These are phyloP conservation scores for Umbelopsis sp. DNA, from an alignment of 192 early-diverging fungal species.

Conservation along the genomic window DNA sequence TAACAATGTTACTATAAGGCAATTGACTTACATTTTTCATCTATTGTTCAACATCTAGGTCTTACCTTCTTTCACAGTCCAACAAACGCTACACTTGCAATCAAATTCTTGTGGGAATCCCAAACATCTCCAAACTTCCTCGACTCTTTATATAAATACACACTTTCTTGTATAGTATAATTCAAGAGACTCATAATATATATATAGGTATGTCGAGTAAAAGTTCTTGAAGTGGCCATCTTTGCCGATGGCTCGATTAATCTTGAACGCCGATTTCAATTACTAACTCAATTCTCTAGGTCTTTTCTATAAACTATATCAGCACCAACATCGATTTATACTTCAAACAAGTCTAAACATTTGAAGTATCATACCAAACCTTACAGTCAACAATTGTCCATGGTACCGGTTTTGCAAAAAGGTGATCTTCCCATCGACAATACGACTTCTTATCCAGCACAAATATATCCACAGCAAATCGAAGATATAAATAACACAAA, in stretches of 20 bases:
- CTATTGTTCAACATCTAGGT: neutral
- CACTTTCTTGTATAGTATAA: too few relatives aligned
- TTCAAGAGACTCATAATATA: too few relatives aligned
- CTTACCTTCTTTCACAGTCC: neutral
- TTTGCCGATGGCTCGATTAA: too few relatives aligned
- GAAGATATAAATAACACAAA: constrained; percentile 9
- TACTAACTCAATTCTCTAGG: too few relatives aligned
- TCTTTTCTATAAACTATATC: too few relatives aligned
- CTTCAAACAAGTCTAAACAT: neutral
- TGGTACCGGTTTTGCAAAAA: constrained; percentile 17
- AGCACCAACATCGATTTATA: neutral
- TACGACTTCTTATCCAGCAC: neutral
- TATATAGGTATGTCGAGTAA: too few relatives aligned
- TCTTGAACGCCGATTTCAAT: too few relatives aligned
- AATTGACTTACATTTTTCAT: neutral
- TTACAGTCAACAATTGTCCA: neutral
- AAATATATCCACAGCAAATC: neutral
- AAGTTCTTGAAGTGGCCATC: too few relatives aligned
- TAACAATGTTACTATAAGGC: neutral
- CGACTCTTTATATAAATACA: neutral
- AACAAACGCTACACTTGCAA: neutral
- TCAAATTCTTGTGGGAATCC: neutral
- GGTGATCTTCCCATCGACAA: neutral
- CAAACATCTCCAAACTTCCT: neutral
- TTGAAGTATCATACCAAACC: neutral